Evolutionary conservation across 768 basidiomycete species (phyloP), one percentile per base, ranked within the genome.

Genomic region (Gloeopeniophorella convolvens): DNA sequence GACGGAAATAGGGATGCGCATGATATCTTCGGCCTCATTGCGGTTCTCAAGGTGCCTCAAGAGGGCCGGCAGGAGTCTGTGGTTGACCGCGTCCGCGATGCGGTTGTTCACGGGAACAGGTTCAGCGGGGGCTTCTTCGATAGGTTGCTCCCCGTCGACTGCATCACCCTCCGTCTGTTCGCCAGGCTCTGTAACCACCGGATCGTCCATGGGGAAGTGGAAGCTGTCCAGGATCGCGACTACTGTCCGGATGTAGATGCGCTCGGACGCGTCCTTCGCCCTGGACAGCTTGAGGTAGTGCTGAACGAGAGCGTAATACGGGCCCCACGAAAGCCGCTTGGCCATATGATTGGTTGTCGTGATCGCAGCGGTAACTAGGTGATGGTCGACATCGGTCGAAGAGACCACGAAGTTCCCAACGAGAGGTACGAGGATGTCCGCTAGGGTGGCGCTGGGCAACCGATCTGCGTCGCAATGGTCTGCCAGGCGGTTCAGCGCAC

Each of bases 301-400:
- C 62, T 87, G 85, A 3, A 95, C 81, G 26, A 92, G 66, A 2
- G 73, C 72, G 63, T 86, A 78, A 66, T 97, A 99, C 2, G 83
- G 75, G 5, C 83, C 78, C 96, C 96, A 99, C 0, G 75, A 69
- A 3, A 99, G 72, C 42, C 79, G 77, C 50, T 75, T 79, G 2
- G 92, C 79, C 63, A 98, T 80, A 7, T 75, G 77, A 0, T 93
- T 92, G 8, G 85, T 82, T 2, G 89, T 73, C 13, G 71, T 64
- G 57, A 99, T 87, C 1, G 95, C 89, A 61, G 96, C 94, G 60
- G 88, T 93, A 36, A 92, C 82, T 24, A 98, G 74, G 58, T 90
- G 84, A 62, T 96, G 91, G 58, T 95, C 89, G 13, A 81, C 65
- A 3, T 81, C 71, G 0, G 75, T 64, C 1, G 78, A 74, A 9